Evolutionary conservation across 2,329 filamentous ascomycete genomes (phyloP), one percentile per base, ranked within the genome.

Genomic region (Botrytis cinerea): DNA sequence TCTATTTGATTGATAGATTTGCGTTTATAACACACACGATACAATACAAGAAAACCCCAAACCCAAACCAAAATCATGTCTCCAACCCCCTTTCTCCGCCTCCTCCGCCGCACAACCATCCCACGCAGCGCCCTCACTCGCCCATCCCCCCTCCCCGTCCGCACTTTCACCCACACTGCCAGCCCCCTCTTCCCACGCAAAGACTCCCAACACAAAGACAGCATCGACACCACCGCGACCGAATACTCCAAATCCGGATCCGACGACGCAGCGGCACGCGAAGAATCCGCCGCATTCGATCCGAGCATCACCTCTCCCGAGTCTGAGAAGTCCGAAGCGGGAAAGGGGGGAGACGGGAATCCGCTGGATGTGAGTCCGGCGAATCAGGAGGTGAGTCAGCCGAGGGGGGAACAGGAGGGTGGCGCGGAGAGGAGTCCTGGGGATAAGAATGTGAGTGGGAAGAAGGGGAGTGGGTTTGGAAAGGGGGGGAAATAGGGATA

Each of bases 201-300:
- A 75, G 83, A 87, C 78, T 81, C 84, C 69, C 85, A 87, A 76
- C 86, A 91, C 79, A 87, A 89, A 70, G 86, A 91, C 75, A 86
- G 86, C 4, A 86, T 97, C 48, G 88, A 91, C 74, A 89, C 92
- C 0, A 85, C 88, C 48, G 83, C 87, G 3, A 89, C 87, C 71
- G 93, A 97, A 80, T 89, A 91, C 82, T 88, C 89, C 73, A 89
- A 91, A 80, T 90, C 89, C 68, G 92, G 89, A 5, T 88, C 88
- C 0, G 93, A 90, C 63, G 85, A 88, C 61, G 83, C 84, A 20
- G 86, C 90, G 0, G 85, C 87, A 0, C 84, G 86, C 45, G 84
- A 87, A 73, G 81, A 84, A 5, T 85, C 90, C 60, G 87, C 90
- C 0, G 91, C 94, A 1, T 97, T 93, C 82, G 87, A 93, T 80